Base-by-base conservation (phyloP, 768 basidiomycete genomes). In the Rhodocollybia butyracea region DNA sequence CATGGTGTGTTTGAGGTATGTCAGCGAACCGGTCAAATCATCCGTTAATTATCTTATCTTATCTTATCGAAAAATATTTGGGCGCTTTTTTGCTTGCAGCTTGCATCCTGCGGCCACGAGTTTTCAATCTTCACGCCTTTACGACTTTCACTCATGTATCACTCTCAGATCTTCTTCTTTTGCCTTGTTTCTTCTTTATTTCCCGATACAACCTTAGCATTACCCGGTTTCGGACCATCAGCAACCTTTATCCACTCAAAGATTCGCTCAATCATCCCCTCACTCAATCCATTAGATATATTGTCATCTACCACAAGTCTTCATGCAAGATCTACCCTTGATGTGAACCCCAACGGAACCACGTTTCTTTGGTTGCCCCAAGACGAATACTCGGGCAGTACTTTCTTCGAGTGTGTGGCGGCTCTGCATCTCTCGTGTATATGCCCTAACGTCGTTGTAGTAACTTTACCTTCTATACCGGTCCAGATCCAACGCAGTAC, bases 401-500 rank as follows among this genome's bases (percentile, higher is more conserved):
- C 72, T 0, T 91, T 91, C 68, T 90, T 89, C 64, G 79, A 89
- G 89, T 89, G 74, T 68, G 67, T 67, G 45, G 3, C n/a, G 46
- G 38, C 19, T 7, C 52, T 34, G 56, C 34, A 6, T 26, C 21
- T 5, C 13, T 26, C 47, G 46, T 52, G 43, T 17, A 51, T 19
- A 26, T 32, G 34, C 36, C 31, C 24, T 13, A 34, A 30, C 26
- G 5, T 24, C 45, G 38, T 45, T 39, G 4, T 61, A 85, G 88
- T 53, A 72, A 73, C 29, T 89, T 81, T 59, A 59, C 70, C 39
- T 90, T 89, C 68, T 89, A 77, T 64, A 80, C 74, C 3, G 76
- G 72, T 21, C 12, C 62, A 7, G 89, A 91, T 72, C 88, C 88
- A 40, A 91, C 88, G 26, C 75, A 86, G 88, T 86, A 34, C 19